These are phyloP conservation scores for Anaeromyces robustus DNA, from an alignment of 192 early-diverging fungal genomes.

Conservation along the genomic window DNA sequence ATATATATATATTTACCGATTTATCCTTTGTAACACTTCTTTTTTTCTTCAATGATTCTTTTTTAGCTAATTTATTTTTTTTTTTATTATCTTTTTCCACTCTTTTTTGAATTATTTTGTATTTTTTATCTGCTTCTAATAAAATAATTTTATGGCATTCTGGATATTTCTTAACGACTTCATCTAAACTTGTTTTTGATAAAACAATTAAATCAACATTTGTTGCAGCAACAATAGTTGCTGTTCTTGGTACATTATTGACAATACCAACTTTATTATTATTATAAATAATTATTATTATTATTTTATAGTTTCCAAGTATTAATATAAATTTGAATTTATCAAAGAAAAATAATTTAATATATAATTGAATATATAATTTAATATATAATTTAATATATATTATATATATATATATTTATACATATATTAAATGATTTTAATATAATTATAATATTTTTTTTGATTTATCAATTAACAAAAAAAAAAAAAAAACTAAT, in stretches of 20 bases:
- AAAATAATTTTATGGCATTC: slow-evolving; percentile 26
- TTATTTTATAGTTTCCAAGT: too few relatives aligned
- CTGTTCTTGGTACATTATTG: slow-evolving; percentile 20
- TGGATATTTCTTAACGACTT: slow-evolving; percentile 23
- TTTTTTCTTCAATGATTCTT: slow-evolving; percentile 1
- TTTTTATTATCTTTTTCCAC: slow-evolving; percentile 1
- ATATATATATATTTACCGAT: not conserved
- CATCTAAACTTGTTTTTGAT: slow-evolving; percentile 15
- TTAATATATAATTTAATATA: too few relatives aligned
- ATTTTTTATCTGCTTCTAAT: slow-evolving; percentile 25
- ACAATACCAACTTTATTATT: slow-evolving; percentile 16
- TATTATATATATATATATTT: too few relatives aligned
- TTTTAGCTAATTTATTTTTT: not conserved
- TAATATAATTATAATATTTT: too few relatives aligned
- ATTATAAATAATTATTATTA: too few relatives aligned
- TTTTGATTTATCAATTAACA: too few relatives aligned
- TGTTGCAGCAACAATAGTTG: slow-evolving; percentile 17
- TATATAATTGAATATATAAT: too few relatives aligned
- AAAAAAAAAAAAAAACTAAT: too few relatives aligned
- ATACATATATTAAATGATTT: too few relatives aligned
- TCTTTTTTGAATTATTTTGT: slow-evolving; percentile 15
- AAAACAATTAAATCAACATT: slow-evolving; percentile 17
- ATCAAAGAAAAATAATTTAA: too few relatives aligned
- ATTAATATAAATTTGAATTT: too few relatives aligned
- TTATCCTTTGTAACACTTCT: not conserved